phyloP scores from a whole-genome alignment of 495 filamentous ascomycete species.

The Neurospora sp. region DNA sequence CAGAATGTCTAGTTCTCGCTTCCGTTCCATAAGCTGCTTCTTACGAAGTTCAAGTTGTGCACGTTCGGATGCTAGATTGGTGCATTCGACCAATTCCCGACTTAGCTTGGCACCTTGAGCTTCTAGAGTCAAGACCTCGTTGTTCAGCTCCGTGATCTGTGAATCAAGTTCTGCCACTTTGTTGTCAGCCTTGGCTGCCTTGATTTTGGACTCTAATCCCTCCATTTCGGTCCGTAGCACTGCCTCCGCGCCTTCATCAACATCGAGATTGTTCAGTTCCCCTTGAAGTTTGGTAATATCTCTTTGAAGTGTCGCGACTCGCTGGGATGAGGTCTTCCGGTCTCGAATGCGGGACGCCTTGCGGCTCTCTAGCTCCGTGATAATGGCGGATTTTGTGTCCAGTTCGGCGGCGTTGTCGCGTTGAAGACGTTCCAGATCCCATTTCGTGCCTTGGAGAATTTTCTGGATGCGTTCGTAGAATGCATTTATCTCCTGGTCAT shows the following conservation, averaged over 20 bases:
- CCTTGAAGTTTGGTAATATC: constrained; percentile 51
- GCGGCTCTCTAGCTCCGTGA: constrained; percentile 59
- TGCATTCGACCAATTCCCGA: constrained; percentile 68
- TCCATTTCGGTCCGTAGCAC: constrained; percentile 60
- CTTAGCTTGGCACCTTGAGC: constrained; percentile 56
- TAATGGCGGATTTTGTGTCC: constrained; percentile 50
- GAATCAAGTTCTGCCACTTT: constrained; percentile 55
- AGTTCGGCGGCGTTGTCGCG: constrained; percentile 61
- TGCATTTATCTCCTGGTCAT: constrained; percentile 58
- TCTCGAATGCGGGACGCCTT: constrained; percentile 58
- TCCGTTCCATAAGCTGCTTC: constrained; percentile 61
- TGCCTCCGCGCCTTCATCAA: constrained; percentile 75
- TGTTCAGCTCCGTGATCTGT: constrained; percentile 51
- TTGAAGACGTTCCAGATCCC: constrained; percentile 61
- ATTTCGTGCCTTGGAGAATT: constrained; percentile 65
- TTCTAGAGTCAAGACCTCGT: constrained; percentile 55
- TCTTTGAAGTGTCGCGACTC: constrained; percentile 59
- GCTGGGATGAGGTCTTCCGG: constrained; percentile 57
- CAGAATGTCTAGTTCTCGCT: constrained; percentile 66
- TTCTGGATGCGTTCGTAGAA: constrained; percentile 74
- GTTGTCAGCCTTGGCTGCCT: constrained; percentile 49
- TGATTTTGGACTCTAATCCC: constrained; percentile 54
- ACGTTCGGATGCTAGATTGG: constrained; percentile 62
- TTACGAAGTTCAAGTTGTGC: constrained; percentile 71
- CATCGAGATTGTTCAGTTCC: constrained; percentile 56